These are phyloP conservation scores for Globisporangium megalacanthum DNA, from an alignment of 352 stramenopile species.

Conservation along the genomic window DNA sequence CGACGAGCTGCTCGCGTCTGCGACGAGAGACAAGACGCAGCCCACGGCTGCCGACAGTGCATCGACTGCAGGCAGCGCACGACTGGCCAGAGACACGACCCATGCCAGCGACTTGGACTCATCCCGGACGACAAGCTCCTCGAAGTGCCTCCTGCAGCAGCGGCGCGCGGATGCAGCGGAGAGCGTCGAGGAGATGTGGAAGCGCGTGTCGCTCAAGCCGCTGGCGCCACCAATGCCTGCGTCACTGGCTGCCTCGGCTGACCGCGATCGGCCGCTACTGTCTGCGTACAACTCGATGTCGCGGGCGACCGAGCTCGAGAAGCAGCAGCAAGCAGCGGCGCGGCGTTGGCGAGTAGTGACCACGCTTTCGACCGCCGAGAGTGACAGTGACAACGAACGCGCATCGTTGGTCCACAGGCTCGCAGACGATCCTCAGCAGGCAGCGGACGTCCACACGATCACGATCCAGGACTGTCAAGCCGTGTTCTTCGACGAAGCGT, in stretches of 20 bases:
- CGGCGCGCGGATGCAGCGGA: slow-evolving; percentile 1
- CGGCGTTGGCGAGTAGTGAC: no score
- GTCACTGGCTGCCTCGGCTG: no score
- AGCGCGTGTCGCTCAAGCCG: slow-evolving; percentile 34
- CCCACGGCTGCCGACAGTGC: neutral
- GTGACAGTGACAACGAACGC: neutral
- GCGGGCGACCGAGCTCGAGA: slow-evolving; percentile 12
- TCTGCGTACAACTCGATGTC: slow-evolving; percentile 39
- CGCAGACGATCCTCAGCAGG: neutral
- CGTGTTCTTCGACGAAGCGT: slow-evolving; percentile 50
- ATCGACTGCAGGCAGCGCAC: neutral
- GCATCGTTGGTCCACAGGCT: neutral
- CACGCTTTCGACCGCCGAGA: neutral
- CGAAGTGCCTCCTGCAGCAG: slow-evolving; percentile 11
- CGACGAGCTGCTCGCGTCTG: slow-evolving; percentile 35
- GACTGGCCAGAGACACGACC: neutral
- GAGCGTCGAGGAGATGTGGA: slow-evolving; percentile 63
- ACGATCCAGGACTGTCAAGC: slow-evolving; percentile 26
- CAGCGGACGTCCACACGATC: slow-evolving; percentile 18
- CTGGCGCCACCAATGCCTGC: slow-evolving; percentile 3
- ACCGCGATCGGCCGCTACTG: slow-evolving; percentile 1
- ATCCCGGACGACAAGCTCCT: neutral
- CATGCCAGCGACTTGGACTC: neutral
- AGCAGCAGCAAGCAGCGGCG: slow-evolving; percentile 1
- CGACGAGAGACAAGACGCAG: slow-evolving; percentile 7